Conservation (phyloP, 2,329 filamentous ascomycete genomes). For the Sporothrix brasiliensis region DNA sequence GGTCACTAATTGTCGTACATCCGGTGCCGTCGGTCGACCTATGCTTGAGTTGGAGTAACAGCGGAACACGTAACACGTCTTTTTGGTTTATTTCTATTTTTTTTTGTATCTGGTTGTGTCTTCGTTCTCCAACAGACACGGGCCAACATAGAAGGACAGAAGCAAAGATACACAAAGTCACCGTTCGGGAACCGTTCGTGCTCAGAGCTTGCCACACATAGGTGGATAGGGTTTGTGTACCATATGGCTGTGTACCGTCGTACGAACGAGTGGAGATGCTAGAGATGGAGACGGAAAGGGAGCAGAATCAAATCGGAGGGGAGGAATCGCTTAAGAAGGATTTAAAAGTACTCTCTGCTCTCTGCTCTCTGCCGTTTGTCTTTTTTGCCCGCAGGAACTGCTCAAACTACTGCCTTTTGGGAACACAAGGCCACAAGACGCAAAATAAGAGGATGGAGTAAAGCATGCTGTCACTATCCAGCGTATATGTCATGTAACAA, state of each 20-base stretch:
- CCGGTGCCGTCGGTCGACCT: slow-evolving; percentile 16
- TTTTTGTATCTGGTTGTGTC: not conserved
- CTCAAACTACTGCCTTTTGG: no score
- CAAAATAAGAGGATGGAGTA: no score
- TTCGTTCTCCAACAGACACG: not conserved
- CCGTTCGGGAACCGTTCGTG: slow-evolving; percentile 6
- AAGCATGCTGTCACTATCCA: not conserved
- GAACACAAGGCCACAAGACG: no score
- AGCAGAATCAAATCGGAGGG: not conserved
- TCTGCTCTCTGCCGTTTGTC: no score
- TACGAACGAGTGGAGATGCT: slow-evolving; percentile 13
- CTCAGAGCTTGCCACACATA: not conserved
- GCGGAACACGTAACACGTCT: not conserved
- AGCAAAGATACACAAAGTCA: not conserved
- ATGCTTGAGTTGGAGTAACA: slow-evolving; percentile 9
- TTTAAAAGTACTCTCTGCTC: no score
- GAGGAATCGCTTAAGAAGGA: not conserved
- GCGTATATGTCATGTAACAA: not conserved
- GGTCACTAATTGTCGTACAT: not conserved
- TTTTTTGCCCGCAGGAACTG: no score
- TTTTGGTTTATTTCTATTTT: not conserved
- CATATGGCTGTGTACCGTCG: slow-evolving; percentile 14
- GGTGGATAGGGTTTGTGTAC: slow-evolving; percentile 1
- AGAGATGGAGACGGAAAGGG: not conserved
- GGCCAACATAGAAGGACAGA: not conserved